These are phyloP conservation scores for Rubia tinctorum DNA, from an alignment of 305 asterid genomes.

Conservation along the genomic window DNA sequence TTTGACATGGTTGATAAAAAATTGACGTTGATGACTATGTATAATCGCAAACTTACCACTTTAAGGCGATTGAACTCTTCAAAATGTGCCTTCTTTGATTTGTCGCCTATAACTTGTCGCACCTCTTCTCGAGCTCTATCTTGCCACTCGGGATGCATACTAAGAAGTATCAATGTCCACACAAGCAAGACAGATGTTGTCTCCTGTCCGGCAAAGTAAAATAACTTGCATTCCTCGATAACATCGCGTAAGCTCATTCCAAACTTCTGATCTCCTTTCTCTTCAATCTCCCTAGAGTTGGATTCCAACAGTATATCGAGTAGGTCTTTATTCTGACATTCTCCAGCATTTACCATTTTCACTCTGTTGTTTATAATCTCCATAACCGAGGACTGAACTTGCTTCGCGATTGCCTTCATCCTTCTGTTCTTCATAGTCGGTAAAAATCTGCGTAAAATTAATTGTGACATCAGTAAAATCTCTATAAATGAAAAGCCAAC, in stretches of 20 bases:
- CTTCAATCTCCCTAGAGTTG: constrained; percentile 17
- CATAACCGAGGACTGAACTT: constrained; percentile 15
- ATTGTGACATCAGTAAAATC: background rate
- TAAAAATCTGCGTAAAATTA: constrained; percentile 10
- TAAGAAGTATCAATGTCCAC: background rate
- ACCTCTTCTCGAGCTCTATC: background rate
- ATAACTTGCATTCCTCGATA: background rate
- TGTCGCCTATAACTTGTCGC: background rate
- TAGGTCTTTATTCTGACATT: constrained; percentile 15
- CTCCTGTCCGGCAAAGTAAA: background rate
- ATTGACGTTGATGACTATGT: too few species aligned
- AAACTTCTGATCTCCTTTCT: constrained; percentile 4
- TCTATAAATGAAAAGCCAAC: background rate
- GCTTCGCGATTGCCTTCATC: constrained; percentile 15
- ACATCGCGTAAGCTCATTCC: background rate
- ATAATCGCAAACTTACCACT: constrained; percentile 14
- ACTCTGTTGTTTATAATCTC: constrained; percentile 16
- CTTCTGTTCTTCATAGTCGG: constrained; percentile 24
- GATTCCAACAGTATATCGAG: constrained; percentile 21
- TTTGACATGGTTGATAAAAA: too few species aligned
- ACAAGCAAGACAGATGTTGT: background rate
- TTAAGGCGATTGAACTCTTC: constrained; percentile 21
- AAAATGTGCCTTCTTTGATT: constrained; percentile 2
- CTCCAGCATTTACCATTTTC: constrained; percentile 15
- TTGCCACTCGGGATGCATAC: background rate